Evolutionary conservation across 2,329 filamentous ascomycete genomes (phyloP).

Genomic region (Arthrocladium fulminans): DNA sequence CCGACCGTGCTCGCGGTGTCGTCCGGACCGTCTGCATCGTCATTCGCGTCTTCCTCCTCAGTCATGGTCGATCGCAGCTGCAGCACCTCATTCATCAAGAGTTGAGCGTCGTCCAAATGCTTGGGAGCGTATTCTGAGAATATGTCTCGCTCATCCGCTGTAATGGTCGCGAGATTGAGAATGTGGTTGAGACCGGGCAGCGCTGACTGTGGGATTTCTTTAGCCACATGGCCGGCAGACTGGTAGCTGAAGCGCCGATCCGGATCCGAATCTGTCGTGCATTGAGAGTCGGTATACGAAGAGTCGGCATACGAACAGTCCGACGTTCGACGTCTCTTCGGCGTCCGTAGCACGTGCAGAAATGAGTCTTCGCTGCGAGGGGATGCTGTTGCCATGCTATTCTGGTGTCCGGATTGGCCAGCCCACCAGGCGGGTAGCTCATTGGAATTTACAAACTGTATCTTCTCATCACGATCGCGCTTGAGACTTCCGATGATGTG

Average conservation of each 20-base stretch:
- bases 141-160: conserved; percentile 2
- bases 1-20: not conserved
- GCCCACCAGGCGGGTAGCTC: not conserved
- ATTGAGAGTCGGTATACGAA: not conserved
- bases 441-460: not conserved
- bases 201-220: conserved; percentile 1
- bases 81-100: not conserved
- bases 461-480: conserved; percentile 3
- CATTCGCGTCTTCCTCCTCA: not conserved
- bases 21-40: not conserved
- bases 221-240: not conserved
- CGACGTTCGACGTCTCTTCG: conserved; percentile 1
- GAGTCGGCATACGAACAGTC: not conserved
- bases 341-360: not conserved
- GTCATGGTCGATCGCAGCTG: not conserved
- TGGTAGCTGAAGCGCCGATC: conserved; percentile 4
- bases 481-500: conserved; percentile 9
- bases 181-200: conserved; percentile 1
- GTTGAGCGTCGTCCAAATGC: conserved; percentile 1
- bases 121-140: conserved; percentile 6
- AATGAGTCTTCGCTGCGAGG: not conserved
- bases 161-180: conserved; percentile 1
- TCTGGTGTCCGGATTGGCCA: not conserved
- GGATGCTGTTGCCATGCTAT: not conserved
- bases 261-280: conserved; percentile 2